These are phyloP conservation scores for Rhizopogon rudus DNA, from an alignment of 768 basidiomycete species.

Conservation along the genomic window DNA sequence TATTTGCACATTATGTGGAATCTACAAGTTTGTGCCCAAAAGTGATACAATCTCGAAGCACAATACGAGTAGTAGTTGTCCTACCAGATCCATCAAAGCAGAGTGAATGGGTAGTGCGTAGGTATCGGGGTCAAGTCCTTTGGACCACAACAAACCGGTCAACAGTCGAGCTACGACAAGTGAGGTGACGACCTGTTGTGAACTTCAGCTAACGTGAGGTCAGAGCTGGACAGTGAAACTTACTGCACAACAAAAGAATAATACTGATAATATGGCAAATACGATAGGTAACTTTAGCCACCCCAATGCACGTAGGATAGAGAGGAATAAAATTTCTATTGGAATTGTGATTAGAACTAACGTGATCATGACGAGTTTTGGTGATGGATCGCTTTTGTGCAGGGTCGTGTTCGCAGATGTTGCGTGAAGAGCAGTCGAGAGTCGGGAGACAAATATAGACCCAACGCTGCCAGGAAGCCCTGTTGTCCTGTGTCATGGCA, in stretches of 20 bases:
- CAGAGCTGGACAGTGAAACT: slow-evolving; percentile 27
- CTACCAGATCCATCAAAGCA: slow-evolving; percentile 80
- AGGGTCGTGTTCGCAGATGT: slow-evolving; percentile 8
- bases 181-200: slow-evolving; percentile 60
- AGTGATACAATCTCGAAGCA: slow-evolving; percentile 65
- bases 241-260: slow-evolving; percentile 76
- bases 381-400: slow-evolving; percentile 27
- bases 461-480: slow-evolving; percentile 88
- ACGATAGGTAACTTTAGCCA: slow-evolving; percentile 73
- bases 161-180: slow-evolving; percentile 60
- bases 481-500: slow-evolving; percentile 16
- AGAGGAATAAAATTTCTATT: slow-evolving; percentile 71
- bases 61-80: slow-evolving; percentile 72
- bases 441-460: slow-evolving; percentile 84
- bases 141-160: slow-evolving; percentile 76
- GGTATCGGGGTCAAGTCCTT: slow-evolving; percentile 79
- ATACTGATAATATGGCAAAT: slow-evolving; percentile 62
- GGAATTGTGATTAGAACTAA: slow-evolving; percentile 77
- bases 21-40: slow-evolving; percentile 25
- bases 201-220: background rate
- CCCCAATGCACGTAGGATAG: slow-evolving; percentile 56
- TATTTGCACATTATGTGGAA: background rate
- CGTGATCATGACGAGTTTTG: slow-evolving; percentile 56
- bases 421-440: slow-evolving; percentile 84
- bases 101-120: slow-evolving; percentile 94